These are phyloP conservation scores for Yamadazyma mexicana DNA, from an alignment of 1,139 yeast species.

Conservation along the genomic window DNA sequence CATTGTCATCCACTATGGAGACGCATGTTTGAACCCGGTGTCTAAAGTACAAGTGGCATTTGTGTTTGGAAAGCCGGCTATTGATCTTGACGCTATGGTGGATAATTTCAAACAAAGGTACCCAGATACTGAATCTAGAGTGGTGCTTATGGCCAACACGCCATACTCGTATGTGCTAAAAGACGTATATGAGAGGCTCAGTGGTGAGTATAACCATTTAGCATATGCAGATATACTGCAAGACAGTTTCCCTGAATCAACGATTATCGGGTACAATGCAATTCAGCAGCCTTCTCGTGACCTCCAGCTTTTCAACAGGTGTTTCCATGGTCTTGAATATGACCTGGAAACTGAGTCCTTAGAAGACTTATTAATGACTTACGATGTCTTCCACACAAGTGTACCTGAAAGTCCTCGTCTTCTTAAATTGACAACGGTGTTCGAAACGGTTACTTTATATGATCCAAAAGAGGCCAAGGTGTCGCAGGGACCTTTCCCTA, in stretches of 20 bases:
- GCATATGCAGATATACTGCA: constrained; percentile 44
- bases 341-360: constrained; percentile 21
- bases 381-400: constrained; percentile 67
- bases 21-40: constrained; percentile 85
- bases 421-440: constrained; percentile 71
- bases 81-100: constrained; percentile 37
- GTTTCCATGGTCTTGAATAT: constrained; percentile 20
- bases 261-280: constrained; percentile 44
- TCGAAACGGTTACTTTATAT: constrained; percentile 50
- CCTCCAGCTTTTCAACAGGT: constrained; percentile 24
- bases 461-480: constrained; percentile 36
- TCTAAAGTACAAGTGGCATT: constrained; percentile 71
- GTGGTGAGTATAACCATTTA: constrained; percentile 39
- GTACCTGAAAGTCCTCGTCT: constrained; percentile 78
- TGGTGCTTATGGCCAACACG: constrained; percentile 69
- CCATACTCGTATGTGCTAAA: constrained; percentile 50
- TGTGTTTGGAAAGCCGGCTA: constrained; percentile 67
- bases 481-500: constrained; percentile 65
- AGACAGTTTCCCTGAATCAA: constrained; percentile 23
- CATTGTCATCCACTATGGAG: constrained; percentile 88
- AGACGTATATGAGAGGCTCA: constrained; percentile 32
- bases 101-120: constrained; percentile 39
- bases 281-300: constrained; percentile 3
- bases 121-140: constrained; percentile 27
- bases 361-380: constrained; percentile 31